phyloP scores from a whole-genome alignment of 2,329 filamentous ascomycete genomes.

The Monosporascus sp. region DNA sequence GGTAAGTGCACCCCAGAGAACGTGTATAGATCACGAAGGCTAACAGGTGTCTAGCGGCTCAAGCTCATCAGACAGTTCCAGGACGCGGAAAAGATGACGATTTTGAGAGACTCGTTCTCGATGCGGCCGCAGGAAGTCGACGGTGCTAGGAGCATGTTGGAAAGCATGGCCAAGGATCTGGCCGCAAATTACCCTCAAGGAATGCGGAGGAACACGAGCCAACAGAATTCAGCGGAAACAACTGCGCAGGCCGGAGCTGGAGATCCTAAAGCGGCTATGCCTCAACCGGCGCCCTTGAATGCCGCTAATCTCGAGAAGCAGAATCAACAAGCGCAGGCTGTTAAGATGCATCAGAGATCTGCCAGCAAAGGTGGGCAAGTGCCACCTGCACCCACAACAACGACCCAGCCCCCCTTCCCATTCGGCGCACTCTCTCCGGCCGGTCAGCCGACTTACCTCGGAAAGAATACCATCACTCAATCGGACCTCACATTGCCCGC shows the following conservation, averaged over 20 bases:
- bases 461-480: slow-evolving; percentile 45
- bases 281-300: slow-evolving; percentile 33
- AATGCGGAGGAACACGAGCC: slow-evolving; percentile 25
- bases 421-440: slow-evolving; percentile 54
- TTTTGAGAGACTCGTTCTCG: slow-evolving; percentile 44
- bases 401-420: slow-evolving; percentile 50
- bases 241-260: slow-evolving; percentile 18
- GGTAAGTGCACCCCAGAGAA: slow-evolving; percentile 34
- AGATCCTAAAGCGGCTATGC: slow-evolving; percentile 24
- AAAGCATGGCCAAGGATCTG: slow-evolving; percentile 47
- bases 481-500: slow-evolving; percentile 51
- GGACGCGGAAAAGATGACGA: slow-evolving; percentile 41
- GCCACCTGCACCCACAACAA: slow-evolving; percentile 52
- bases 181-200: slow-evolving; percentile 14
- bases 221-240: slow-evolving; percentile 19
- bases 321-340: slow-evolving; percentile 30
- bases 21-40: slow-evolving; percentile 5
- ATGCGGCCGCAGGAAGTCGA: slow-evolving; percentile 48
- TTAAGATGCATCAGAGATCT: slow-evolving; percentile 41
- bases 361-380: slow-evolving; percentile 40
- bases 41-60: slow-evolving; percentile 41
- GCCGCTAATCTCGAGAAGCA: slow-evolving; percentile 49
- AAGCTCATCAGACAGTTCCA: slow-evolving; percentile 49
- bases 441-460: slow-evolving; percentile 52
- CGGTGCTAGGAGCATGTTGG: slow-evolving; percentile 40